A percentile compares a stretch with the other conserved stretches of the same genome.
phyloP scores from a whole-genome alignment of 176 grass and related monocot genomes.

The Oryza rufipogon region DNA sequence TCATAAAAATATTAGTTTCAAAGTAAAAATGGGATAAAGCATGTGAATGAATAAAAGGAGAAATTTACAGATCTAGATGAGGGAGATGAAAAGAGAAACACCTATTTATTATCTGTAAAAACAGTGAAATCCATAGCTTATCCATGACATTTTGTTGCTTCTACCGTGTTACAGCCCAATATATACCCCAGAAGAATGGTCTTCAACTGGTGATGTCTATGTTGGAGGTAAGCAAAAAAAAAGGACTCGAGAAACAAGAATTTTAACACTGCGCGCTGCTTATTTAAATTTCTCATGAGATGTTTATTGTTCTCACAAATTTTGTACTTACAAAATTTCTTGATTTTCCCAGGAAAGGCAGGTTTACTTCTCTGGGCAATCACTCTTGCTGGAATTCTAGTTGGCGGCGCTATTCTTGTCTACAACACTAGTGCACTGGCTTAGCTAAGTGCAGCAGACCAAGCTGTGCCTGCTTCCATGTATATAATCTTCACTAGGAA shows the following conservation, averaged over 20 bases:
- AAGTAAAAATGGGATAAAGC: not conserved
- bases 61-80: not conserved
- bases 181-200: constrained; percentile 50
- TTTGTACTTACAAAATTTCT: not conserved
- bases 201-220: constrained; percentile 58
- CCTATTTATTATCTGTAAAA: not conserved
- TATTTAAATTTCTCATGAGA: not conserved
- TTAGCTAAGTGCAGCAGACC: not conserved
- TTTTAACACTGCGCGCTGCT: not conserved
- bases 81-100: constrained; percentile 1
- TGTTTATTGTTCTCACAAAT: not conserved
- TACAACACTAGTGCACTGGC: not conserved
- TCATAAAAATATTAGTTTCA: not conserved
- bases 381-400: not conserved
- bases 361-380: not conserved
- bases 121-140: not conserved
- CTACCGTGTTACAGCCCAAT: constrained; percentile 54
- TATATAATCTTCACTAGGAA: not conserved
- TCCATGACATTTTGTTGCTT: not conserved
- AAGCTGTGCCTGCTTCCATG: not conserved
- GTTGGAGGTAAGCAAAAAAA: constrained; percentile 51
- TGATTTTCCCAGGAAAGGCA: not conserved
- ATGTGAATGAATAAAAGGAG: not conserved
- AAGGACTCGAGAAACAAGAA: not conserved
- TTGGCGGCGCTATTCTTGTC: not conserved